Percentiles rank a stretch among this genome's conserved stretches.
Evolutionary conservation across 176 grass and related monocot genomes (phyloP).

Genomic region (Oryza rufipogon): DNA sequence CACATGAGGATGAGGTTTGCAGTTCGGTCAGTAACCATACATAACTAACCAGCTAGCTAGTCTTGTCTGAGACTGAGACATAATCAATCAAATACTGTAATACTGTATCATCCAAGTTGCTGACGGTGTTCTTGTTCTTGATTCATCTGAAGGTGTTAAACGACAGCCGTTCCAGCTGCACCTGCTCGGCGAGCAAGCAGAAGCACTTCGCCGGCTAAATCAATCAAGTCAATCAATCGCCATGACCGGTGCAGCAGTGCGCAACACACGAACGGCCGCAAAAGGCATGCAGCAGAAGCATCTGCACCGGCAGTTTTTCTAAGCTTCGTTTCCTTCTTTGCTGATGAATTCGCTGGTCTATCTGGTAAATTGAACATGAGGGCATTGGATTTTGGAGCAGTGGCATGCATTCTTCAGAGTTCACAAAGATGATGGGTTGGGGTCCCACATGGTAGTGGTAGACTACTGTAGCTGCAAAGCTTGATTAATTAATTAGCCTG

Average conservation of each 20-base stretch:
- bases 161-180: constrained; percentile 62
- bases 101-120: neutral
- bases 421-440: neutral
- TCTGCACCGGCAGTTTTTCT: neutral
- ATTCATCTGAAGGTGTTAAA: constrained; percentile 57
- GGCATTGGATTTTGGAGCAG: neutral
- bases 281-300: constrained; percentile 27
- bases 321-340: neutral
- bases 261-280: neutral
- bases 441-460: neutral
- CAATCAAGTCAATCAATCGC: neutral
- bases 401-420: neutral
- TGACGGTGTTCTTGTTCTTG: neutral
- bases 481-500: neutral
- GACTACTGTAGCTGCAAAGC: neutral
- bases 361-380: neutral
- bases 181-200: constrained; percentile 71
- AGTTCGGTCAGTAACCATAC: neutral
- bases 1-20: neutral
- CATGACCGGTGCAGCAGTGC: neutral
- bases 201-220: constrained; percentile 44
- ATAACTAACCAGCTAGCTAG: neutral
- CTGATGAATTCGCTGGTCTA: neutral
- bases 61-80: no score
- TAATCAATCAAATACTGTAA: no score